Base-by-base conservation (phyloP, 106 monocot genomes). In the Dendrobium chrysotoxum region DNA sequence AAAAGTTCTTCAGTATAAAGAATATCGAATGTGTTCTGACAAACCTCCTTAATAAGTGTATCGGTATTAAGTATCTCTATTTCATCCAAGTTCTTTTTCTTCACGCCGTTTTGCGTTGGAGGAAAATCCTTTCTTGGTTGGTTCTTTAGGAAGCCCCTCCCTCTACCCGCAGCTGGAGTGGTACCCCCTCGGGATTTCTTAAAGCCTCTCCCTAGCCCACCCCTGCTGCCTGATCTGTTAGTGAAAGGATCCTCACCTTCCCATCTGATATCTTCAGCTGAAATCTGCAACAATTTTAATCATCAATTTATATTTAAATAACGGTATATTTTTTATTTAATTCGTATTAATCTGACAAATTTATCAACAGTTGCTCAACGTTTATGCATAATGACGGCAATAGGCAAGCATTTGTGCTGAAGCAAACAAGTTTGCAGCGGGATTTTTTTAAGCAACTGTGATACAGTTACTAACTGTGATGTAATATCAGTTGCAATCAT, bases 231-330 rank as follows among this genome's bases (percentile, higher is more conserved):
- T 7, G 15, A 87, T 80, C 79, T 77, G 54, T 81, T 79, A 39
- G 82, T 79, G 25, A 85, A 83, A 41, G 82, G 85, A 80, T 87
- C 89, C 18, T 89, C 89, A 75, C 85, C 92, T 80, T 89, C 92
- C 92, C 92, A 92, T 44, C 79, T 83, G 65, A 92, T 92, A 73
- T 92, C 92, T 64, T 92, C 89, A 68, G 85, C 66, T 73, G 89
- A 82, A 65, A 92, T 92, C 92, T 92, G 82, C 26, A 67, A 25
- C 17, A 13, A 76, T 0, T 0, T 6, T 11, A 26, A 50, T 50
- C 8, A 40, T 74, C 40, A 74, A 71, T 71, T 31, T 71, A 71
- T 3, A 71, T 71, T 12, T 16, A 38, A 28, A 71, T 4, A 31
- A 2, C 13, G 0, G 21, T 42, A 21, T 74, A 7, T 74, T 23